Percentiles rank a stretch among this genome's conserved stretches.
Evolutionary conservation across 148 eudicot genomes (phyloP).

Genomic region (Heliamphora exappendiculata): DNA sequence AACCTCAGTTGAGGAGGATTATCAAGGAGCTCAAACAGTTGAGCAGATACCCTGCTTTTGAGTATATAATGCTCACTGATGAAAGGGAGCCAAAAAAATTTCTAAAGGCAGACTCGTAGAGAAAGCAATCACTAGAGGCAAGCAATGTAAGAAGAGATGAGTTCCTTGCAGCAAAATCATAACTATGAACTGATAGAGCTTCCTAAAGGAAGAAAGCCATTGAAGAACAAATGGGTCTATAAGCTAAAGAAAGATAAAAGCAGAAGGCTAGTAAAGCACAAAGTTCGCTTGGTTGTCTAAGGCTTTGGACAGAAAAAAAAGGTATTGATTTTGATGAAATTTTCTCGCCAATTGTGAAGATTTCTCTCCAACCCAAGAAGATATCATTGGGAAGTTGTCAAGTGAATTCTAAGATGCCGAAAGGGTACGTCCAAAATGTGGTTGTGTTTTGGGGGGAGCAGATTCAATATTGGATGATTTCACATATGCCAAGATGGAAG

Average conservation of each 20-base stretch:
- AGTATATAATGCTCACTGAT: conserved; percentile 1
- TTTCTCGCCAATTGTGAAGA: background rate
- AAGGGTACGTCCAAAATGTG: background rate
- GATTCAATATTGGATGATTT: background rate
- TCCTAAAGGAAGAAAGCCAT: background rate
- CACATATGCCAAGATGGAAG: background rate
- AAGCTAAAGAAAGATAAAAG: background rate
- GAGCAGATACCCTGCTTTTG: background rate
- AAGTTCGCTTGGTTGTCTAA: background rate
- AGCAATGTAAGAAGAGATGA: background rate
- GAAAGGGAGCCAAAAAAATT: background rate
- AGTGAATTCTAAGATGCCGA: background rate
- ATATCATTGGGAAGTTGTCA: background rate
- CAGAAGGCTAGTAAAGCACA: background rate
- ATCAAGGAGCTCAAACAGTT: background rate
- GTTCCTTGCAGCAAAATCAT: background rate
- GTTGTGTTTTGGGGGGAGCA: background rate
- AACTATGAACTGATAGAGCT: background rate
- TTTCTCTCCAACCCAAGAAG: background rate
- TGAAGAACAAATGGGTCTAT: background rate
- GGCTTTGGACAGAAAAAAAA: background rate
- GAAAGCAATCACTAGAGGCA: background rate
- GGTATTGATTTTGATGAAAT: background rate
- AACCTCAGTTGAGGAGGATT: no score
- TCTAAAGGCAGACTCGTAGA: background rate